phyloP scores from a whole-genome alignment of 2,329 filamentous ascomycete genomes.

The Monosporascus sp. region DNA sequence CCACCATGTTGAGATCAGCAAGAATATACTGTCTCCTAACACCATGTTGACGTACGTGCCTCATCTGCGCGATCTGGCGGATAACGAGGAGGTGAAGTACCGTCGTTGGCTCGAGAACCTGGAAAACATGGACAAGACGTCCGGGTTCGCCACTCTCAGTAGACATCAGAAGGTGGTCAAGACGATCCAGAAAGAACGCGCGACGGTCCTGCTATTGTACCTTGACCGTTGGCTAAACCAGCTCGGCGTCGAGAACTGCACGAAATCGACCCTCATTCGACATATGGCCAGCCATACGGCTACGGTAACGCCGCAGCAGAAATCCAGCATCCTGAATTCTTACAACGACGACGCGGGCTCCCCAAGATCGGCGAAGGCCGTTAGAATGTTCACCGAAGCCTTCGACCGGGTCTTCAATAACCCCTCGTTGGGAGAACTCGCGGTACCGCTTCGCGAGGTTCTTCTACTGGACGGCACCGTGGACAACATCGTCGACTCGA shows the following conservation, averaged over 20 bases:
- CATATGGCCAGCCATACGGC: slow-evolving; percentile 45
- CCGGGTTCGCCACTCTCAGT: slow-evolving; percentile 50
- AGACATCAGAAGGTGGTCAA: slow-evolving; percentile 45
- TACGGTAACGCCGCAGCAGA: slow-evolving; percentile 49
- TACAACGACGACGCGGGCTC: slow-evolving; percentile 38
- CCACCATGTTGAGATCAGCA: slow-evolving; percentile 55
- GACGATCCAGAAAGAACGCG: slow-evolving; percentile 46
- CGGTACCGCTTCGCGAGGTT: slow-evolving; percentile 46
- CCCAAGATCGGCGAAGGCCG: slow-evolving; percentile 36
- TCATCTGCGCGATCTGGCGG: slow-evolving; percentile 51
- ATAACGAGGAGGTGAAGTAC: slow-evolving; percentile 51
- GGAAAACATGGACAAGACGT: slow-evolving; percentile 52
- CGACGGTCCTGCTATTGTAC: slow-evolving; percentile 46
- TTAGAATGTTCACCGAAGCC: slow-evolving; percentile 48
- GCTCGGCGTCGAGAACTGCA: slow-evolving; percentile 46
- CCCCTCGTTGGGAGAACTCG: slow-evolving; percentile 26
- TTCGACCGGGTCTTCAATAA: slow-evolving; percentile 52
- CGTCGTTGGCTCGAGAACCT: slow-evolving; percentile 53
- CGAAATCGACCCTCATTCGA: slow-evolving; percentile 46
- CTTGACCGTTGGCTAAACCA: slow-evolving; percentile 48
- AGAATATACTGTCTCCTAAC: slow-evolving; percentile 55
- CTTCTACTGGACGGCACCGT: slow-evolving; percentile 48
- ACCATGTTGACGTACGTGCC: slow-evolving; percentile 57
- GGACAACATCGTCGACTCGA: slow-evolving; percentile 49
- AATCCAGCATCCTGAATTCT: slow-evolving; percentile 44